These are phyloP conservation scores for Ilex aquifolium DNA, from an alignment of 257 asterid genomes.

Conservation along the genomic window DNA sequence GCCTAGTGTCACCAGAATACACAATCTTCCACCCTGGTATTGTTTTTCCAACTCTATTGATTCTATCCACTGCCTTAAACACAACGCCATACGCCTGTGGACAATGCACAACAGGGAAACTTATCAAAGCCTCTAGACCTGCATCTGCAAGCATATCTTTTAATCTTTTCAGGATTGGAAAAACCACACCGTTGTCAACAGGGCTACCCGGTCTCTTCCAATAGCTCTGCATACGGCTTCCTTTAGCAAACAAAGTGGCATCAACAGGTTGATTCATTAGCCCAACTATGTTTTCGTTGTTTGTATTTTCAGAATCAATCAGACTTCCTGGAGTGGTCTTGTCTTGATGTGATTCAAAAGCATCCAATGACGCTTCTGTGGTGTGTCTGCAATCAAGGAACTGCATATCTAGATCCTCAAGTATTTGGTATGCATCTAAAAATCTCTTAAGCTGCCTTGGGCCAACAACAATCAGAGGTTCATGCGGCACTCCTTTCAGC, in stretches of 20 bases:
- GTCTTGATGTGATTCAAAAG: conserved; percentile 35
- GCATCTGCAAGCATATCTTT: conserved; percentile 52
- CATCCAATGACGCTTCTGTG: conserved; percentile 47
- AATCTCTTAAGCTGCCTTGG: conserved; percentile 83
- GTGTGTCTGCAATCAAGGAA: conserved; percentile 80
- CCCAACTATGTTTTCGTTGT: conserved; percentile 14
- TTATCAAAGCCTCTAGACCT: conserved; percentile 58
- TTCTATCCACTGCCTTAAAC: conserved; percentile 55
- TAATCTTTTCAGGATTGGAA: conserved; percentile 38
- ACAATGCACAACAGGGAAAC: conserved; percentile 89
- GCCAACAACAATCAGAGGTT: conserved; percentile 69
- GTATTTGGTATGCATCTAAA: conserved; percentile 90
- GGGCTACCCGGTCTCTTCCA: conserved; percentile 51
- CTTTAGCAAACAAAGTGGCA: conserved; percentile 48
- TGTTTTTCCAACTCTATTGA: conserved; percentile 45
- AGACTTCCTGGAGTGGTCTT: conserved; percentile 4
- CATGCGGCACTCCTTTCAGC: conserved; percentile 56
- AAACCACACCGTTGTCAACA: conserved; percentile 27
- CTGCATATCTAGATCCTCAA: conserved; percentile 88
- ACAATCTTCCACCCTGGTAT: conserved; percentile 92
- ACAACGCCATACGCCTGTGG: conserved; percentile 76
- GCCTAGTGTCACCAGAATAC: conserved; percentile 97
- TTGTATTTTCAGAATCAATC: conserved; percentile 4
- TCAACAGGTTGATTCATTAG: conserved; percentile 16
- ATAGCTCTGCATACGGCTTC: conserved; percentile 70